These are phyloP conservation scores for Phialophora chinensis DNA, from an alignment of 2,329 filamentous ascomycete genomes.

Conservation along the genomic window DNA sequence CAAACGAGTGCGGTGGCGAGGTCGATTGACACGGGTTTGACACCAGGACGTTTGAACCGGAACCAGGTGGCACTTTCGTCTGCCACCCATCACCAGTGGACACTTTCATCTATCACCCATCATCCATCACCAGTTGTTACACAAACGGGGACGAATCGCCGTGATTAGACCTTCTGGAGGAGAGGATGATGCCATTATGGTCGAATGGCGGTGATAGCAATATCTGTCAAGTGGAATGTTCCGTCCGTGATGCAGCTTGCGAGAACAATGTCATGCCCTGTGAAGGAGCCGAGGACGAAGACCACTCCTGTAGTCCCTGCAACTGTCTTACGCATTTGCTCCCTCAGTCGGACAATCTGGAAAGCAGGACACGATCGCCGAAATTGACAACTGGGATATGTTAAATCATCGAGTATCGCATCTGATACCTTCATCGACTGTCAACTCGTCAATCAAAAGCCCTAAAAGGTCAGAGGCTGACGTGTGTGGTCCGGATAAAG, in stretches of 20 bases:
- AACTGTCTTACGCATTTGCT: neutral
- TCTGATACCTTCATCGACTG: too few relatives aligned
- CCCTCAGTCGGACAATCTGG: too few relatives aligned
- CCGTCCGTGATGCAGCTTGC: too few relatives aligned
- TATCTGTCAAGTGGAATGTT: neutral
- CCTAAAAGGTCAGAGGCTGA: too few relatives aligned
- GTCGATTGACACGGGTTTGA: neutral
- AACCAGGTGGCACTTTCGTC: neutral
- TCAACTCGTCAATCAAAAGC: too few relatives aligned
- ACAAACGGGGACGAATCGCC: neutral
- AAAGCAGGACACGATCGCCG: too few relatives aligned
- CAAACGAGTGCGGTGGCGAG: neutral
- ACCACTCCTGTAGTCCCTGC: neutral
- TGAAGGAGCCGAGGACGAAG: neutral
- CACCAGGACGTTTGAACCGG: neutral
- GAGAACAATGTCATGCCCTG: neutral
- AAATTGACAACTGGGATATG: too few relatives aligned
- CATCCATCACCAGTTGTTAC: neutral
- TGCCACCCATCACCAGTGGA: neutral
- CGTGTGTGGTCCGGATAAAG: too few relatives aligned
- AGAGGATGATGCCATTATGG: neutral
- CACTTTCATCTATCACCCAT: neutral
- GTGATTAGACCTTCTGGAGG: neutral
- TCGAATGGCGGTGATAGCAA: neutral
- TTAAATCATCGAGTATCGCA: too few relatives aligned